Evolutionary conservation across 164 flowering plant genomes (phyloP), one percentile per base, ranked within the genome.

Genomic region (Cinnamomum micranthum): DNA sequence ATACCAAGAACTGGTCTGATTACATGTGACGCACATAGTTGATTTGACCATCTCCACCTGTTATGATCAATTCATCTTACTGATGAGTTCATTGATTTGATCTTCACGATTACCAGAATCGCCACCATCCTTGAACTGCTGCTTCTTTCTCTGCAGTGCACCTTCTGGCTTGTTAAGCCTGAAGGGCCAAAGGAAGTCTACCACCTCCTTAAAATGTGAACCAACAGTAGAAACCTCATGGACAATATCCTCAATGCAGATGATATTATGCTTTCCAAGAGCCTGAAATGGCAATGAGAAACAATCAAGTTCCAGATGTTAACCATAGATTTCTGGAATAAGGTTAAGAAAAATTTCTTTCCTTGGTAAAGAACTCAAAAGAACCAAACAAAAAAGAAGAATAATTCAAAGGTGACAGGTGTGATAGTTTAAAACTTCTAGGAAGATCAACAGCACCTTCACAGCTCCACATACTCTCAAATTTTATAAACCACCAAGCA

Each of bases 41-140:
- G 4, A 0, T 14, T 15, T 55, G 5, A 55, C 22, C 10, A 22
- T 4, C 22, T 11, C 66, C 31, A n/a, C 25, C 22, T 24, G 14
- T 1, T 41, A 22, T 7, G 62, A 20, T 77, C 85, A 93, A 78
- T 88, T 93, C 95, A 93, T 89, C 82, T 80, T 88, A 70, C 79
- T 74, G 71, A 94, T 78, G 62, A 94, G 78, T 70, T 92, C 94
- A 72, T 90, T 89, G 79, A 93, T 92, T 0, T 72, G 71, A 73
- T 87, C 91, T 76, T 78, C 87, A 3, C 97, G 90, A 71, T 92
- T 84, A 25, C 97, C 98, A 11, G 95, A 47, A 10, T 94, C 96
- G 62, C 98, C 98, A 0, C 96, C 98, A 27, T 91, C 88, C 75
- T 81, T 83, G 81, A 65, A 92, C 5, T 70, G 68, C 65, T 72